phyloP scores from a whole-genome alignment of 2,329 filamentous ascomycete species.

The Nothophoma quercina region DNA sequence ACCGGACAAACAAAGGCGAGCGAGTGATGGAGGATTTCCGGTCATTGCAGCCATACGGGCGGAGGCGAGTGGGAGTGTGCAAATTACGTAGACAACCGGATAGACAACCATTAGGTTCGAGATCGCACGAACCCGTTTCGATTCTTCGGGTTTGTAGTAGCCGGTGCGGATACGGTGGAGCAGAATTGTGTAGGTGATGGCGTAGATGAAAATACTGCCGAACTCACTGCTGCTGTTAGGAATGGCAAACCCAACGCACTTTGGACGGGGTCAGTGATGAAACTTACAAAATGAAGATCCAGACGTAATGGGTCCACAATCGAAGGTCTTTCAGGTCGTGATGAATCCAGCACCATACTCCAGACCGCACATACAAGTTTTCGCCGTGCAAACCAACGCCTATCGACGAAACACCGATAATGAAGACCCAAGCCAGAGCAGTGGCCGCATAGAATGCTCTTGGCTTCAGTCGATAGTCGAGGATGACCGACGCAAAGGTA shows the following conservation, averaged over 20 bases:
- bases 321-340: conserved; percentile 62
- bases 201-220: conserved; percentile 60
- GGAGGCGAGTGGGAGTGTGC: conserved; percentile 70
- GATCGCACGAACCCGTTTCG: conserved; percentile 50
- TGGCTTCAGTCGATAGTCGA: conserved; percentile 61
- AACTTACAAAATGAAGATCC: conserved; percentile 63
- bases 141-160: conserved; percentile 46
- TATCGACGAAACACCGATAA: conserved; percentile 64
- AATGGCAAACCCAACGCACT: too few relatives aligned
- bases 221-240: conserved; percentile 50
- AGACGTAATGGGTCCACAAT: conserved; percentile 69
- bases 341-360: conserved; percentile 73
- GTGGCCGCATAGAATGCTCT: conserved; percentile 61
- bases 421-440: conserved; percentile 63
- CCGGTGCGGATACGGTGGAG: conserved; percentile 46
- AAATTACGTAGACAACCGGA: conserved; percentile 72
- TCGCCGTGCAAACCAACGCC: conserved; percentile 55
- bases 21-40: conserved; percentile 54
- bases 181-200: conserved; percentile 52
- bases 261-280: too few relatives aligned
- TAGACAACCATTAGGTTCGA: conserved; percentile 70
- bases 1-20: conserved; percentile 61
- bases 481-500: conserved; percentile 70
- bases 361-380: conserved; percentile 68
- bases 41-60: conserved; percentile 71